Percentiles rank a stretch among this genome's conserved stretches.
phyloP scores from a whole-genome alignment of 331 rosid genomes.

The Telfairia occidentalis region DNA sequence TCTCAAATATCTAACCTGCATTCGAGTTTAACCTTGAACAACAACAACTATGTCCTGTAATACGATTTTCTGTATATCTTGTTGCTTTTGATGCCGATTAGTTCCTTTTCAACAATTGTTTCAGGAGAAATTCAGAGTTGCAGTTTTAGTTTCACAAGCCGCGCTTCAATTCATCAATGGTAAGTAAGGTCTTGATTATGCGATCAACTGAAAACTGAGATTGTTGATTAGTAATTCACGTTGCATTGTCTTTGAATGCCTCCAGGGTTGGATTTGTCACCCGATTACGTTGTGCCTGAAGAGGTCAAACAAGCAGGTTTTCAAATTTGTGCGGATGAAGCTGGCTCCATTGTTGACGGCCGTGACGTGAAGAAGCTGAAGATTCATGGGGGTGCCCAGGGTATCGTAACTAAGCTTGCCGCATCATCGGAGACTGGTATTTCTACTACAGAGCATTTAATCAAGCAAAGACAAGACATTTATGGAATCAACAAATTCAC shows the following conservation, averaged over 20 bases:
- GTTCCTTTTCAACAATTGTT: slow-evolving; percentile 13
- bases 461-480: slow-evolving; percentile 50
- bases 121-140: slow-evolving; percentile 97
- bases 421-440: slow-evolving; percentile 50
- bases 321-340: slow-evolving; percentile 75
- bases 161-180: slow-evolving; percentile 97
- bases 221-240: not conserved
- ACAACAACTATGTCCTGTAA: not conserved
- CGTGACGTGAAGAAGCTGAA: slow-evolving; percentile 78
- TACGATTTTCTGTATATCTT: not conserved
- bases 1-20: not conserved
- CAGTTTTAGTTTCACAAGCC: slow-evolving; percentile 97
- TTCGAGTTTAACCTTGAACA: not conserved
- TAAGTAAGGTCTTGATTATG: slow-evolving; percentile 29
- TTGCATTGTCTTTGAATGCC: slow-evolving; percentile 12
- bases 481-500: slow-evolving; percentile 78
- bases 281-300: slow-evolving; percentile 64
- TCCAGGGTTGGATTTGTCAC: slow-evolving; percentile 57
- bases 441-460: slow-evolving; percentile 47
- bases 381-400: slow-evolving; percentile 58
- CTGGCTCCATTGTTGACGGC: slow-evolving; percentile 69
- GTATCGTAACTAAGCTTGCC: slow-evolving; percentile 47
- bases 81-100: not conserved
- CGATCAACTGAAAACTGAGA: slow-evolving; percentile 6
- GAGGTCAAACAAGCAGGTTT: slow-evolving; percentile 83